Conservation (phyloP, 2,329 filamentous ascomycete genomes). For the Alternaria sp. region DNA sequence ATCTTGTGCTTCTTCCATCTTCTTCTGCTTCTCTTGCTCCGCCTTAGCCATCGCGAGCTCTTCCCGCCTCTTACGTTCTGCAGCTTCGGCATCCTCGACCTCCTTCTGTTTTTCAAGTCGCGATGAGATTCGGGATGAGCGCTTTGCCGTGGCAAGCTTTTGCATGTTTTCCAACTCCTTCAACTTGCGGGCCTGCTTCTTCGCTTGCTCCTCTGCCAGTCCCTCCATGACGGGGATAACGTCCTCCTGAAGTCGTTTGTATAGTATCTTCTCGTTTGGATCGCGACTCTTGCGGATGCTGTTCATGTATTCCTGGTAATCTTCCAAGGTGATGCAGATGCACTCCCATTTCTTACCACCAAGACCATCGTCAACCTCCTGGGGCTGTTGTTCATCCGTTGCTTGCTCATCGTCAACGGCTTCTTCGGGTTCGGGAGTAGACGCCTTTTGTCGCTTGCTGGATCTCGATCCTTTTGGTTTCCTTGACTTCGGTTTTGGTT, state of each 20-base stretch:
- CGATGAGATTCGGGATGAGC: conserved; percentile 86
- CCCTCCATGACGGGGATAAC: conserved; percentile 86
- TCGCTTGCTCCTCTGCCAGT: conserved; percentile 71
- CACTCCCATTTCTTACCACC: conserved; percentile 90
- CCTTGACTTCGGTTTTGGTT: conserved; percentile 63
- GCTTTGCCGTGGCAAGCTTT: conserved; percentile 91
- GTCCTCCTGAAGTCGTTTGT: conserved; percentile 75
- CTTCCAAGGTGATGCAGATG: conserved; percentile 79
- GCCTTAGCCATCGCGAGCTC: conserved; percentile 70
- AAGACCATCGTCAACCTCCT: conserved; percentile 66
- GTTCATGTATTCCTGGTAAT: conserved; percentile 76
- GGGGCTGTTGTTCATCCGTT: conserved; percentile 44
- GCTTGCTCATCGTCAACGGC: conserved; percentile 51
- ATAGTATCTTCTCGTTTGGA: conserved; percentile 81
- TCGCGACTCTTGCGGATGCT: conserved; percentile 79
- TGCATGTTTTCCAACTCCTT: conserved; percentile 82
- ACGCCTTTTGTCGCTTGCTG: conserved; percentile 74
- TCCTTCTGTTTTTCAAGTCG: conserved; percentile 80
- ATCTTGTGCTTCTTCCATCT: conserved; percentile 78
- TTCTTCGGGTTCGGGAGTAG: conserved; percentile 55
- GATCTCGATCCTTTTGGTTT: conserved; percentile 66
- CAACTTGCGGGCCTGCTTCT: conserved; percentile 77
- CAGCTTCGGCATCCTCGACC: conserved; percentile 75
- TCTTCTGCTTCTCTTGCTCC: conserved; percentile 67
- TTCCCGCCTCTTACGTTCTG: conserved; percentile 69